These are phyloP conservation scores for Lasiodiplodia theobromae DNA, from an alignment of 2,329 filamentous ascomycete genomes.

Conservation along the genomic window DNA sequence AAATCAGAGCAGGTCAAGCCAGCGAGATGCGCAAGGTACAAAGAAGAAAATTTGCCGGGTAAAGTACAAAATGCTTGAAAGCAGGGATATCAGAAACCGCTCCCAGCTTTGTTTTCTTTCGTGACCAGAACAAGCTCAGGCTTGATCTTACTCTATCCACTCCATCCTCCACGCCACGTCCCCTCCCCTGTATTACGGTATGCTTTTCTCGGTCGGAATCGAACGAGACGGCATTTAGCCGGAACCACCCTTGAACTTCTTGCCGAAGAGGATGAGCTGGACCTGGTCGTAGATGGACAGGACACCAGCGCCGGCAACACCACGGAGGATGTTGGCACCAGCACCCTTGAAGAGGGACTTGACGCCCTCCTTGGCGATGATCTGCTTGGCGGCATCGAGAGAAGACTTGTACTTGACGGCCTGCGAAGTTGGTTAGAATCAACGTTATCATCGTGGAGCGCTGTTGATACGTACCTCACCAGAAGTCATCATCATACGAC, in stretches of 20 bases:
- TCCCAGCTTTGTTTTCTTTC: constrained; percentile 44
- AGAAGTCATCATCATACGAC: constrained; percentile 99
- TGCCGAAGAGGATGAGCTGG: constrained; percentile 99
- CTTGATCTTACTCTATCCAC: constrained; percentile 46
- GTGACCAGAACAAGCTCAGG: constrained; percentile 52
- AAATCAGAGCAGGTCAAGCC: constrained; percentile 30
- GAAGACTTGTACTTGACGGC: constrained; percentile 99
- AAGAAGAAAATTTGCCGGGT: constrained; percentile 45
- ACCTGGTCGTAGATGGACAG: constrained; percentile 99
- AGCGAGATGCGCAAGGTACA: constrained; percentile 28
- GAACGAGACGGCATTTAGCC: constrained; percentile 46
- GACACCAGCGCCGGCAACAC: constrained; percentile 99
- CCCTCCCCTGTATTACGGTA: constrained; percentile 22
- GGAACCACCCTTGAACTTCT: constrained; percentile 85
- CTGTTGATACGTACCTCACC: constrained; percentile 63
- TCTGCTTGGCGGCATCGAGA: constrained; percentile 93
- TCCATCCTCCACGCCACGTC: constrained; percentile 37
- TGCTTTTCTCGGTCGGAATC: constrained; percentile 8
- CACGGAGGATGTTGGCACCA: constrained; percentile 99
- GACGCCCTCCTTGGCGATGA: constrained; percentile 93
- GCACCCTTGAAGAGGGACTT: constrained; percentile 99
- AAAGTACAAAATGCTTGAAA: constrained; percentile 51
- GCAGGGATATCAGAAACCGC: constrained; percentile 31
- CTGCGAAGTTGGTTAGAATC: constrained; percentile 57
- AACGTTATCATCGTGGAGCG: background rate